Conservation (phyloP, 2,329 filamentous ascomycete species). For the Fusarium sp. region DNA sequence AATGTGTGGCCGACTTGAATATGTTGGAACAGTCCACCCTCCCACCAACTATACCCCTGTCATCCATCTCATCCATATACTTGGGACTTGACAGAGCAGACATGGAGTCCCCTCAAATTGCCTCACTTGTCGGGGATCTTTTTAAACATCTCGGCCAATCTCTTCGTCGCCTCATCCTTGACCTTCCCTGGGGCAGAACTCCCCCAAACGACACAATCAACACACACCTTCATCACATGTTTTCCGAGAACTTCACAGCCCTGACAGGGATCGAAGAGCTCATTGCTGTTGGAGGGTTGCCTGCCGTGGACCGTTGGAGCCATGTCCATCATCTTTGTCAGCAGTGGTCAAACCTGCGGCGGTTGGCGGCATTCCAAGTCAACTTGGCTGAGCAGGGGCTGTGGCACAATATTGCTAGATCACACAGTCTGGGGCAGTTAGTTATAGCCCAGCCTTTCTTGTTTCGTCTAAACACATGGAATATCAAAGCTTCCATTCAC, state of each 20-base stretch:
- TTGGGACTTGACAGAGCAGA: conserved; percentile 9
- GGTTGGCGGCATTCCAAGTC: conserved; percentile 28
- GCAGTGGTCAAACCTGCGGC: conserved; percentile 25
- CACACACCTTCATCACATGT: background rate
- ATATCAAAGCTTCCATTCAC: conserved; percentile 21
- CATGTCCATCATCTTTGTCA: background rate
- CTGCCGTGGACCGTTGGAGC: conserved; percentile 17
- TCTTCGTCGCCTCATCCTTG: conserved; percentile 24
- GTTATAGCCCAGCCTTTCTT: conserved; percentile 22
- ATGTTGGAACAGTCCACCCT: background rate
- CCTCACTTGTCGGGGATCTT: conserved; percentile 2
- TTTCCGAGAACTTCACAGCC: background rate
- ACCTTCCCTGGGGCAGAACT: conserved; percentile 23
- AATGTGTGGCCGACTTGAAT: background rate
- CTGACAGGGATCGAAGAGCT: conserved; percentile 22
- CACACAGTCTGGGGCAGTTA: conserved; percentile 9
- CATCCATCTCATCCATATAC: conserved; percentile 18
- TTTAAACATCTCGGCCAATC: conserved; percentile 10
- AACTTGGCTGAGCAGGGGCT: conserved; percentile 27
- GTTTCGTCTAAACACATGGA: conserved; percentile 18
- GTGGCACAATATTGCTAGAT: conserved; percentile 25
- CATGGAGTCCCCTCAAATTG: background rate
- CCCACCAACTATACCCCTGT: background rate
- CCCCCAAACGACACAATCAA: conserved; percentile 3
- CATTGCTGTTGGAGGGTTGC: conserved; percentile 18